Percentiles rank a stretch among this genome's conserved stretches.
Evolutionary conservation across 2,329 filamentous ascomycete species (phyloP).

Genomic region (Fusarium brevicatenulatum): DNA sequence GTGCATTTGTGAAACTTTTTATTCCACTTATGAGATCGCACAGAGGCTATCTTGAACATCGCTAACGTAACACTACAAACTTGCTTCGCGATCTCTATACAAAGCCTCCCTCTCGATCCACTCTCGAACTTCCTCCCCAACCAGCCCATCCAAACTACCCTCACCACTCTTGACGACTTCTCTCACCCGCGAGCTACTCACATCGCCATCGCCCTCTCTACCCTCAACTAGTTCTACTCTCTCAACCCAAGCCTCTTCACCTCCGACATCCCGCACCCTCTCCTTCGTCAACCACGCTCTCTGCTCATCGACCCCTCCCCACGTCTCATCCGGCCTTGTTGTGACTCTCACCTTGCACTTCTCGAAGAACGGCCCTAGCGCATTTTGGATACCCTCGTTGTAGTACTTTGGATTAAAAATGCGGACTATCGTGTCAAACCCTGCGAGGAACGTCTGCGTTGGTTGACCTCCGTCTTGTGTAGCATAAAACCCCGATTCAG

Average conservation of each 20-base stretch:
- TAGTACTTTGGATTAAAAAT: conserved; percentile 81
- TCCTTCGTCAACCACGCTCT: conserved; percentile 60
- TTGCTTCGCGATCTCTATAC: conserved; percentile 56
- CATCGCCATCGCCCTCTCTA: conserved; percentile 52
- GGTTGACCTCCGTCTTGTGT: conserved; percentile 22
- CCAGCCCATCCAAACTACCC: conserved; percentile 61
- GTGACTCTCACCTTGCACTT: conserved; percentile 71
- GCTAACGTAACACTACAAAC: background rate
- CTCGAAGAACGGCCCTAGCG: conserved; percentile 71
- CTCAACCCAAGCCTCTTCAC: conserved; percentile 65
- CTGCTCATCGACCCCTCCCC: conserved; percentile 60
- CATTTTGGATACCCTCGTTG: conserved; percentile 55
- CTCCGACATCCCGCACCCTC: conserved; percentile 63
- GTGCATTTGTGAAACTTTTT: accelerated
- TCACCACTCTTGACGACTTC: conserved; percentile 62
- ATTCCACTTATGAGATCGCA: background rate
- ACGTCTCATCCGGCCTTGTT: conserved; percentile 68
- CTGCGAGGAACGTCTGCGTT: conserved; percentile 75
- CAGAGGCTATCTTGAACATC: accelerated
- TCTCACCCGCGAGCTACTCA: conserved; percentile 73
- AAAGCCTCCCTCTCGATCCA: conserved; percentile 68
- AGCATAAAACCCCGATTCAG: conserved; percentile 55
- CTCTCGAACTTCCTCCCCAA: conserved; percentile 64
- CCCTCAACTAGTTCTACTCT: conserved; percentile 70
- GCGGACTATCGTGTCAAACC: conserved; percentile 80